Percentiles rank a stretch among this genome's conserved stretches.
Conservation (phyloP, 352 stramenopile genomes). For the Phytophthora sp. region DNA sequence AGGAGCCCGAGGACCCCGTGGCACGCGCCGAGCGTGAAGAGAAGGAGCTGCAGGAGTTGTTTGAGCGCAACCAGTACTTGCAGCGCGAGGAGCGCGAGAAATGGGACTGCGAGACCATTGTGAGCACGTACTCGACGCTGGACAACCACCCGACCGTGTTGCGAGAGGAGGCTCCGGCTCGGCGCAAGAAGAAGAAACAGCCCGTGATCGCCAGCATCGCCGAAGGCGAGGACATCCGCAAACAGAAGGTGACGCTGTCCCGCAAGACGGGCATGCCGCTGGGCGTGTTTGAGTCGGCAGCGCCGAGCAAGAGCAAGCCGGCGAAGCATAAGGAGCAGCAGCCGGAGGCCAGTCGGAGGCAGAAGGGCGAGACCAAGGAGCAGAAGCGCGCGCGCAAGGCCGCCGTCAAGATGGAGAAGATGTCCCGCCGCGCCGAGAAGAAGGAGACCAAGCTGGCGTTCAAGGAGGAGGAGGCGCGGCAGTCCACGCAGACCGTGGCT, state of each 20-base stretch:
- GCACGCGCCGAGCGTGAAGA: conserved; percentile 36
- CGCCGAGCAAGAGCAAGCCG: conserved; percentile 22
- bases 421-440: conserved; percentile 92
- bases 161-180: conserved; percentile 58
- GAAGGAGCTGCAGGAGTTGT: conserved; percentile 52
- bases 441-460: conserved; percentile 95
- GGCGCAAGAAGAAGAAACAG: conserved; percentile 86
- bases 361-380: conserved; percentile 89
- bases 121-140: conserved; percentile 98
- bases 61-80: conserved; percentile 73
- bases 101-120: conserved; percentile 98
- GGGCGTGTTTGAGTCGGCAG: conserved; percentile 81
- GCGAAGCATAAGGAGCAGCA: conserved; percentile 35
- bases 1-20: conserved; percentile 36
- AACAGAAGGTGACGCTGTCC: conserved; percentile 88
- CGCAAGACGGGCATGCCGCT: conserved; percentile 96
- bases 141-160: conserved; percentile 98
- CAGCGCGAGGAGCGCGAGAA: conserved; percentile 61
- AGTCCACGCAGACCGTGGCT: conserved; percentile 61
- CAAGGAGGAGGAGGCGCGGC: conserved; percentile 91
- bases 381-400: conserved; percentile 94
- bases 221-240: conserved; percentile 37
- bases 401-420: conserved; percentile 92
- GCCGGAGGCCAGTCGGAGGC: conserved; percentile 35
- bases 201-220: conserved; percentile 20